phyloP scores from a whole-genome alignment of 2,329 filamentous ascomycete species.

The Emergomyces orientalis region DNA sequence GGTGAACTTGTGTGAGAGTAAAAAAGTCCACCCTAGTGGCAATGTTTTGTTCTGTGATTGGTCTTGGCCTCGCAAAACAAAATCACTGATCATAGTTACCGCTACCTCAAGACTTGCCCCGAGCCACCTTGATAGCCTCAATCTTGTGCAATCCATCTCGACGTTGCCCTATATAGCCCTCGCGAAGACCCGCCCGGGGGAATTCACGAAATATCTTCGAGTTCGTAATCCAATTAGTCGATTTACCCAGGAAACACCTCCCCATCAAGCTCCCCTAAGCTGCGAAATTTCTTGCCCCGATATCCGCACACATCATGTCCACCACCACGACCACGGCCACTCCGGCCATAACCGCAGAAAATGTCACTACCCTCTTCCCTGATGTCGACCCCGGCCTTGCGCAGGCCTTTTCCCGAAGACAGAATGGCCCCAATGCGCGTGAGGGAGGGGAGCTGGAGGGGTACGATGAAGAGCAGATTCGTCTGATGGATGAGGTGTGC shows the following conservation, averaged over 20 bases:
- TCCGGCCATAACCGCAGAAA: slow-evolving; percentile 69
- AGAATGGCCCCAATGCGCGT: slow-evolving; percentile 27
- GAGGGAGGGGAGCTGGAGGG: slow-evolving; percentile 67
- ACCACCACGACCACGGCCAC: slow-evolving; percentile 42
- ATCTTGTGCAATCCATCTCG: background rate
- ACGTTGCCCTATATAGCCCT: background rate
- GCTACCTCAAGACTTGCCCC: background rate
- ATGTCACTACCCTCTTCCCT: slow-evolving; percentile 79
- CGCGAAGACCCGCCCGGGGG: background rate
- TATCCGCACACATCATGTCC: slow-evolving; percentile 18
- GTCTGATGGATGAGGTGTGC: slow-evolving; percentile 97
- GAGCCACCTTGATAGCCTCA: background rate
- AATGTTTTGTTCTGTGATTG: background rate
- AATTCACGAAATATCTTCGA: background rate
- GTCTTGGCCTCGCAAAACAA: background rate
- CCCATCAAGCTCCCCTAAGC: background rate
- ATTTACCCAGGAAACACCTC: background rate
- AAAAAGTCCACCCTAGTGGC: background rate
- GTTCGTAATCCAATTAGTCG: background rate
- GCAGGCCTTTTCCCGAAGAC: slow-evolving; percentile 41
- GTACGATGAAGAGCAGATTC: slow-evolving; percentile 95
- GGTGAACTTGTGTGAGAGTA: background rate
- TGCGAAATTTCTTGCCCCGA: background rate
- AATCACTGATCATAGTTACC: background rate
- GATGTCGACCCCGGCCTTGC: slow-evolving; percentile 60